Conservation (phyloP, 768 basidiomycete species). For the Xerocomus spinulosus region DNA sequence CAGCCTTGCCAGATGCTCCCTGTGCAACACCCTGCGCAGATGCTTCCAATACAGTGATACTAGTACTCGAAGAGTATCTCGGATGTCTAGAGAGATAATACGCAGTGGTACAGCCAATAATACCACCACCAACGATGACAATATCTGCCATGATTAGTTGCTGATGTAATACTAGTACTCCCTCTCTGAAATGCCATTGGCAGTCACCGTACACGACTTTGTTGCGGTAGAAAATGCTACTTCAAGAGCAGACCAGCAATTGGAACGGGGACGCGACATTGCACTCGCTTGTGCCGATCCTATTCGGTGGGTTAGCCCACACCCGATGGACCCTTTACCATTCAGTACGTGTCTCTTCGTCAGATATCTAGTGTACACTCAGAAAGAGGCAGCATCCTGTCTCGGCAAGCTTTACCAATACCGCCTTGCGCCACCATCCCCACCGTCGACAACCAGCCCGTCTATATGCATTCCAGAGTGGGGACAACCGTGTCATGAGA, state of each 20-base stretch:
- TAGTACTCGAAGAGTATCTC: slow-evolving; percentile 37
- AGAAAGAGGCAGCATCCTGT: slow-evolving; percentile 15
- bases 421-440: slow-evolving; percentile 17
- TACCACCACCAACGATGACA: slow-evolving; percentile 80
- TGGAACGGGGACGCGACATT: slow-evolving; percentile 22
- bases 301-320: slow-evolving; percentile 20
- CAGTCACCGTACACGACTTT: slow-evolving; percentile 23
- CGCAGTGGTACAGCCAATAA: slow-evolving; percentile 80
- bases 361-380: slow-evolving; percentile 1
- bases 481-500: slow-evolving; percentile 30
- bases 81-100: slow-evolving; percentile 71
- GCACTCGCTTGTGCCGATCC: slow-evolving; percentile 10
- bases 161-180: slow-evolving; percentile 1
- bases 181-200: not conserved
- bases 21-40: slow-evolving; percentile 64
- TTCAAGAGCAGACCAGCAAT: not conserved
- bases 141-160: slow-evolving; percentile 38
- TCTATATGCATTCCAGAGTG: slow-evolving; percentile 32
- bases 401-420: slow-evolving; percentile 22
- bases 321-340: slow-evolving; percentile 6
- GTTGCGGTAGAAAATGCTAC: not conserved
- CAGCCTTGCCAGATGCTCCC: slow-evolving; percentile 81
- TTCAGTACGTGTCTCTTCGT: slow-evolving; percentile 23
- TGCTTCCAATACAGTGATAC: slow-evolving; percentile 67
- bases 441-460: not conserved